These are phyloP conservation scores for Euphorbia peplus DNA, from an alignment of 345 rosid species.

Conservation along the genomic window DNA sequence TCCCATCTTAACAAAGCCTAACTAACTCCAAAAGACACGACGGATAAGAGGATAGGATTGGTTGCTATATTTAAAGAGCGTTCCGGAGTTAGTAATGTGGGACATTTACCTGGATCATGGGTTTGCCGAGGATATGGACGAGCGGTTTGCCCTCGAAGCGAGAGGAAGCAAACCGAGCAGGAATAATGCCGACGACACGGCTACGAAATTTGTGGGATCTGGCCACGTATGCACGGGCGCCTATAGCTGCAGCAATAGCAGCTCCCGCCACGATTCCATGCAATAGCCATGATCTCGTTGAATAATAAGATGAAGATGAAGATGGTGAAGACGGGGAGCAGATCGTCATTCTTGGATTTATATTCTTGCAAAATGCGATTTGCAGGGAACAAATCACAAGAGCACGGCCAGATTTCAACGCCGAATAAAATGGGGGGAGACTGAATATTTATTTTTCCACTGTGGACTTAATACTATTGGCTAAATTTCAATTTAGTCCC, in stretches of 20 bases:
- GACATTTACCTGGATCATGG: constrained; percentile 99
- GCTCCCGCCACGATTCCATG: constrained; percentile 68
- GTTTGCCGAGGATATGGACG: constrained; percentile 79
- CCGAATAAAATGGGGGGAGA: too few relatives aligned
- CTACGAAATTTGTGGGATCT: constrained; percentile 56
- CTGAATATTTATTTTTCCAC: too few relatives aligned
- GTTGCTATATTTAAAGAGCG: too few relatives aligned
- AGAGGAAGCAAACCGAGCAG: constrained; percentile 91
- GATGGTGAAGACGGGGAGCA: constrained; percentile 31
- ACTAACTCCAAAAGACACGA: too few relatives aligned
- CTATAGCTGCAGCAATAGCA: constrained; percentile 62
- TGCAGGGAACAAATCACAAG: too few relatives aligned
- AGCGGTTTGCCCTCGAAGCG: constrained; percentile 92
- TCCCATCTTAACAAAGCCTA: too few relatives aligned
- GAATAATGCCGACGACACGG: constrained; percentile 91
- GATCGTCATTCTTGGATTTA: constrained; percentile 2
- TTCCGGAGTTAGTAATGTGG: too few relatives aligned
- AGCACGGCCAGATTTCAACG: too few relatives aligned
- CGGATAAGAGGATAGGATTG: too few relatives aligned
- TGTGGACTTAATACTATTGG: too few relatives aligned
- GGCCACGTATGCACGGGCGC: constrained; percentile 57
- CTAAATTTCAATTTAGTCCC: too few relatives aligned
- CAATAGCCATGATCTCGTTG: constrained; percentile 56
- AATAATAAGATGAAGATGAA: constrained; percentile 21
- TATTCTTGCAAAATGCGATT: too few relatives aligned